Conservation (phyloP, 179 eudicot species). For the Silene noctiflora region DNA sequence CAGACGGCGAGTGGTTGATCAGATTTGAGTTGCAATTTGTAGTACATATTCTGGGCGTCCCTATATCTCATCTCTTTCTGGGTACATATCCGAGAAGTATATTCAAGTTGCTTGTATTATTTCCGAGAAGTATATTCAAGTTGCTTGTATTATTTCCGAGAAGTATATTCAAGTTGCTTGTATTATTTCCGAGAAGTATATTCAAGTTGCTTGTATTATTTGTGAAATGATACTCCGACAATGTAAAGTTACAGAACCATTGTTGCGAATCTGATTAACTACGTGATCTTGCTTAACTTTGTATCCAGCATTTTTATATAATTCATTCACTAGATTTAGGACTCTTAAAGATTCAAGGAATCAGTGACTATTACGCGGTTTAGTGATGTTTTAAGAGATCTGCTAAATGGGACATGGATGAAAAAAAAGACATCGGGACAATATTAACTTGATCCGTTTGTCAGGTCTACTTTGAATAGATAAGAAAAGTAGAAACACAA, state of each 20-base stretch:
- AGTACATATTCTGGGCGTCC: neutral
- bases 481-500: neutral
- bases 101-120: constrained; percentile 7
- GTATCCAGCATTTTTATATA: neutral
- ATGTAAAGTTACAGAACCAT: constrained; percentile 9
- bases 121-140: constrained; percentile 14
- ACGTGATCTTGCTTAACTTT: neutral
- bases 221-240: constrained; percentile 15
- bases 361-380: too few relatives aligned
- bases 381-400: neutral
- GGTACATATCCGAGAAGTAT: constrained; percentile 14
- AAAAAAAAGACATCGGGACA: too few relatives aligned
- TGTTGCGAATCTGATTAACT: neutral
- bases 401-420: too few relatives aligned
- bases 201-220: constrained; percentile 2
- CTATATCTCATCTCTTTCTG: too few relatives aligned
- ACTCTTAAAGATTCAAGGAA: neutral
- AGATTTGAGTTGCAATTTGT: constrained; percentile 3
- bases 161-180: constrained; percentile 12
- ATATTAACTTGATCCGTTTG: neutral
- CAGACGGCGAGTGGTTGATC: neutral
- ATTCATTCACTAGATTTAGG: neutral
- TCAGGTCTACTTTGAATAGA: neutral
- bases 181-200: constrained; percentile 15
- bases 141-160: constrained; percentile 6